Base-by-base conservation (phyloP, 768 basidiomycete species). In the Favolaschia claudopus region DNA sequence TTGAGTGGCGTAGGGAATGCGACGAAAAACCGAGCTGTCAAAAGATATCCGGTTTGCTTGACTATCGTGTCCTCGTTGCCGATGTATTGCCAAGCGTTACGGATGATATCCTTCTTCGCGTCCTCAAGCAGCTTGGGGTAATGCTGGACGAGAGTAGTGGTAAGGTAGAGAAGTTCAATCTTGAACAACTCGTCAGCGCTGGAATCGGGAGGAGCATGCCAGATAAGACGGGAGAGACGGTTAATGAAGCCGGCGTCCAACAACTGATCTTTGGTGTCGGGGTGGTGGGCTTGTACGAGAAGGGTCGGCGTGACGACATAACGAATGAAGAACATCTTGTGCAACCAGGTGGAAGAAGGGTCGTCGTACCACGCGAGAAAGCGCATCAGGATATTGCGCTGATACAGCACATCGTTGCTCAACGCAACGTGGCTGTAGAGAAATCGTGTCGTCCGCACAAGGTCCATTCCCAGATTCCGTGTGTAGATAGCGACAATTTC, bases 1-100 rank as follows among this genome's bases (percentile, higher is more conserved):
- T 97, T 99, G 58, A 86, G 83, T 1, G 96, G 96, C 1, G 89
- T 91, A 17, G 91, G 92, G 73, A 91, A 96, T 7, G 86, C 87
- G 14, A 91, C 88, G 67, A 96, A 95, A 81, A 99, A 99, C 29
- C 91, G 86, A 34, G 97, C 94, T 31, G 92, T 88, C 7, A 99
- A 82, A 32, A 97, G 84, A 70, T 95, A 95, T 0, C 94, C 91
- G 9, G 92, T 92, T 72, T 98, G 93, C 72, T 94, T 96, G 68
- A 97, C 93, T 19, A 95, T 87, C 6, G 89, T 84, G 71, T 99
- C 97, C 37, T 96, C 93, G 52, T 80, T 88, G 48, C 83, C 84
- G 64, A 96, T 92, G 66, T 89, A 92, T 67, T 89, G 85, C 95
- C 95, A 98, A 19, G 94, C 93, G 55, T 91, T 91, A 71, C 91